phyloP scores from a whole-genome alignment of 2,329 filamentous ascomycete genomes.

The Dothidotthia symphoricarpi region DNA sequence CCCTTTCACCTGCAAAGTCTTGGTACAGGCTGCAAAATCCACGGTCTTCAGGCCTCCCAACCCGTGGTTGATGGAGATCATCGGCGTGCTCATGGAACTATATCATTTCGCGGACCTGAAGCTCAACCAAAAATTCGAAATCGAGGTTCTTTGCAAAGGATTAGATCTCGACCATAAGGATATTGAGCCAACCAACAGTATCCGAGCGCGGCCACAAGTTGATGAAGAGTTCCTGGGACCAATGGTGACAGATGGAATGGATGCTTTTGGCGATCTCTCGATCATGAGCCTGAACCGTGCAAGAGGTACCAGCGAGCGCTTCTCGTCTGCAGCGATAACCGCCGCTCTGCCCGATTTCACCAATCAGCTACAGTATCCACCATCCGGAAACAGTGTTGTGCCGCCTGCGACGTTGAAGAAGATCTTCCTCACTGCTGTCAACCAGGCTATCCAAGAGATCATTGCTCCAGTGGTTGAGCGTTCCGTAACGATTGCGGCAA shows the following conservation, averaged over 20 bases:
- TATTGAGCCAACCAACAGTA: slow-evolving; percentile 82
- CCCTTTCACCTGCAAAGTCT: slow-evolving; percentile 94
- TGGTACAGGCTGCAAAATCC: slow-evolving; percentile 79
- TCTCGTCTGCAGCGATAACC: slow-evolving; percentile 75
- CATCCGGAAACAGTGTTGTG: slow-evolving; percentile 68
- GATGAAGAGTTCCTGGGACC: slow-evolving; percentile 57
- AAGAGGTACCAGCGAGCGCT: slow-evolving; percentile 65
- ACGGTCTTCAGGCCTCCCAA: slow-evolving; percentile 92
- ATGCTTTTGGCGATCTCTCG: slow-evolving; percentile 79
- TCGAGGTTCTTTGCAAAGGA: slow-evolving; percentile 94
- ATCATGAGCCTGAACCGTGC: slow-evolving; percentile 60
- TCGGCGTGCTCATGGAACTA: slow-evolving; percentile 84
- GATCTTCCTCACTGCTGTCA: slow-evolving; percentile 83
- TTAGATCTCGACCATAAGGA: slow-evolving; percentile 88
- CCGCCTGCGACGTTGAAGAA: slow-evolving; percentile 61
- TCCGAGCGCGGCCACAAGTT: slow-evolving; percentile 71
- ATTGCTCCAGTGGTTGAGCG: slow-evolving; percentile 96
- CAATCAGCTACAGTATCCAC: slow-evolving; percentile 72
- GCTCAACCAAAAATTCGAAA: slow-evolving; percentile 96
- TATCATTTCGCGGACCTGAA: slow-evolving; percentile 93
- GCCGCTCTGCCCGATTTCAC: slow-evolving; percentile 82
- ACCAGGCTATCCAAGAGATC: slow-evolving; percentile 89
- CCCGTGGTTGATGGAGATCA: slow-evolving; percentile 96
- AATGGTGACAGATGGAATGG: slow-evolving; percentile 63
- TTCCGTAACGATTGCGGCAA: slow-evolving; percentile 95